Conservation (phyloP, 257 asterid species). For the Solanum infundibuliforme region DNA sequence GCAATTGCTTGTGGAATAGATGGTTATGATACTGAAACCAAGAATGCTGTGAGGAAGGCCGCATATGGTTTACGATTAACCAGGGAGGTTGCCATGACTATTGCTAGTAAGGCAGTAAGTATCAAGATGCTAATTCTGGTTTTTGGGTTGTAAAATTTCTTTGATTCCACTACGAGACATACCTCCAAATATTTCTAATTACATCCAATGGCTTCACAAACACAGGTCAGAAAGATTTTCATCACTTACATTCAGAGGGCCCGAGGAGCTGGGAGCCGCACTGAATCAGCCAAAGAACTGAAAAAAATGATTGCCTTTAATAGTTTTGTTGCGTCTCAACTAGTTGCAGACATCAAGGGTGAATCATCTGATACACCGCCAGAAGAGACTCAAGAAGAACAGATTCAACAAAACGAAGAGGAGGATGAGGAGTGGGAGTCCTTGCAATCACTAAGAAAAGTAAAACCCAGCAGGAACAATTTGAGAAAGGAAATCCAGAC, state of each 20-base stretch:
- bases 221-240: constrained; percentile 80
- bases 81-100: constrained; percentile 80
- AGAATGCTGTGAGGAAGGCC: constrained; percentile 75
- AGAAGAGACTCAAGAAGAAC: constrained; percentile 31
- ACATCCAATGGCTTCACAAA: constrained; percentile 1
- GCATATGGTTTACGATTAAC: constrained; percentile 90
- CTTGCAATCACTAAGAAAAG: constrained; percentile 65
- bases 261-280: constrained; percentile 66
- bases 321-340: constrained; percentile 63
- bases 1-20: constrained; percentile 75
- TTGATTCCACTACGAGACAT: not conserved
- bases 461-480: constrained; percentile 36
- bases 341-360: constrained; percentile 85
- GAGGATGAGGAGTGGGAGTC: constrained; percentile 82
- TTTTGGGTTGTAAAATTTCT: not conserved
- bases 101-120: constrained; percentile 92
- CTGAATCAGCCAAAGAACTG: constrained; percentile 69
- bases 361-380: constrained; percentile 44
- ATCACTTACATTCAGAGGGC: constrained; percentile 67
- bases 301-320: constrained; percentile 82
- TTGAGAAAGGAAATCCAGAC: constrained; percentile 46
- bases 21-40: constrained; percentile 65
- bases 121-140: not conserved
- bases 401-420: constrained; percentile 23
- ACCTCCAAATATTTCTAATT: not conserved